These are phyloP conservation scores for Graphilbum ipis-grandicollis DNA, from an alignment of 2,329 filamentous ascomycete genomes.

Conservation along the genomic window DNA sequence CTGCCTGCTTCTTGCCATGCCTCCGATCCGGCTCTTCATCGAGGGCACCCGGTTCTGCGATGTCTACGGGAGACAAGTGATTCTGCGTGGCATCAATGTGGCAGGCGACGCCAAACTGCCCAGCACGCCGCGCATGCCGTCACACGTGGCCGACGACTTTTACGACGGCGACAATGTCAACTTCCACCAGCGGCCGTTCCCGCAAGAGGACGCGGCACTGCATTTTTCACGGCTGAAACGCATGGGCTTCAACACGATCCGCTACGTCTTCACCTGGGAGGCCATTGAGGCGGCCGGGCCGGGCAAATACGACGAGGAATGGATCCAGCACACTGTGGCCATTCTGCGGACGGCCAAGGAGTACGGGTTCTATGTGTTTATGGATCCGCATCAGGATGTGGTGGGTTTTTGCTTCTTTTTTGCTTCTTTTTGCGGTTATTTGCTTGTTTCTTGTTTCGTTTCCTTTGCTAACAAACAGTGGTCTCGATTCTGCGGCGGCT, in stretches of 20 bases:
- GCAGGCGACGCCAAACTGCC: constrained; percentile 85
- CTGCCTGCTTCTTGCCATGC: constrained; percentile 32
- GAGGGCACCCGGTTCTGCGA: constrained; percentile 79
- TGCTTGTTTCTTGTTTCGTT: background rate
- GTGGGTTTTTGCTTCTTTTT: constrained; percentile 28
- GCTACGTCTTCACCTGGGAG: constrained; percentile 98
- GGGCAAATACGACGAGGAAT: constrained; percentile 83
- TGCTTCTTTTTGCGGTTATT: background rate
- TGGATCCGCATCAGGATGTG: constrained; percentile 98
- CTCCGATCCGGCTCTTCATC: constrained; percentile 60
- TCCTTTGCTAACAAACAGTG: constrained; percentile 33
- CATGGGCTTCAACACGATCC: constrained; percentile 90
- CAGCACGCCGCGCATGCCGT: constrained; percentile 62
- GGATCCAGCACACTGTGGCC: constrained; percentile 79
- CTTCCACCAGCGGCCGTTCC: constrained; percentile 75
- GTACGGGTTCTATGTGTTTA: constrained; percentile 92
- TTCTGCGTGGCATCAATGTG: constrained; percentile 84
- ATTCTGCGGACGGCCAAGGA: constrained; percentile 67
- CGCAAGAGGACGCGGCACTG: constrained; percentile 60
- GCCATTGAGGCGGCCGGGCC: constrained; percentile 90
- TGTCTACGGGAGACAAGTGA: constrained; percentile 62
- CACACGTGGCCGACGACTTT: constrained; percentile 62
- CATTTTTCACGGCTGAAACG: constrained; percentile 77
- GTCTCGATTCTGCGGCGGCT: constrained; percentile 88
- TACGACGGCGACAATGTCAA: constrained; percentile 86